A percentile compares a stretch with the other conserved stretches of the same genome.
These are phyloP conservation scores for Lupinus albus DNA, from an alignment of 306 rosid species.

Conservation along the genomic window DNA sequence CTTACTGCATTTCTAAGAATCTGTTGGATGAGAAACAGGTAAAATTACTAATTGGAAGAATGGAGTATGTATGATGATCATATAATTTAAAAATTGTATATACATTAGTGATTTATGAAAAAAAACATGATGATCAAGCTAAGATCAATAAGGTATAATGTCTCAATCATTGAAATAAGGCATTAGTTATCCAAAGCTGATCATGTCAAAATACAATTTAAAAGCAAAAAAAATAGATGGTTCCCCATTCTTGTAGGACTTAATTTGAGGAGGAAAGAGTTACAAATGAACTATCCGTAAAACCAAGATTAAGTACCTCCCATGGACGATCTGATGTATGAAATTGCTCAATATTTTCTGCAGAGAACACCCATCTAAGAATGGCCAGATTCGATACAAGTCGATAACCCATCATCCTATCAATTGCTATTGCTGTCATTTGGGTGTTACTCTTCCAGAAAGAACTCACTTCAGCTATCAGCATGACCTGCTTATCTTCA, in stretches of 20 bases:
- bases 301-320: constrained; percentile 68
- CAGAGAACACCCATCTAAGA: constrained; percentile 91
- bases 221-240: constrained; percentile 16
- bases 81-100: constrained; percentile 14
- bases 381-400: constrained; percentile 93
- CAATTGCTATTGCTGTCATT: constrained; percentile 92
- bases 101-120: background rate
- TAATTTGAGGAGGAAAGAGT: background rate
- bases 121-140: constrained; percentile 6
- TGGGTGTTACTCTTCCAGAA: constrained; percentile 94
- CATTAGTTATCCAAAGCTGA: constrained; percentile 18
- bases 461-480: constrained; percentile 77
- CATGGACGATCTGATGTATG: constrained; percentile 91
- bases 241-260: background rate
- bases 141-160: background rate
- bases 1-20: constrained; percentile 80
- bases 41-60: constrained; percentile 21
- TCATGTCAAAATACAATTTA: constrained; percentile 12
- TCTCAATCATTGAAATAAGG: constrained; percentile 9
- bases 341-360: constrained; percentile 78
- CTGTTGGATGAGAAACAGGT: constrained; percentile 45
- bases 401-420: constrained; percentile 99
- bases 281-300: constrained; percentile 23
- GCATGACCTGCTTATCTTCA: constrained; percentile 86
- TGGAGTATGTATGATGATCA: background rate